Evolutionary conservation across 2,329 filamentous ascomycete species (phyloP).

Genomic region (Phyllosticta paracitricarpa): DNA sequence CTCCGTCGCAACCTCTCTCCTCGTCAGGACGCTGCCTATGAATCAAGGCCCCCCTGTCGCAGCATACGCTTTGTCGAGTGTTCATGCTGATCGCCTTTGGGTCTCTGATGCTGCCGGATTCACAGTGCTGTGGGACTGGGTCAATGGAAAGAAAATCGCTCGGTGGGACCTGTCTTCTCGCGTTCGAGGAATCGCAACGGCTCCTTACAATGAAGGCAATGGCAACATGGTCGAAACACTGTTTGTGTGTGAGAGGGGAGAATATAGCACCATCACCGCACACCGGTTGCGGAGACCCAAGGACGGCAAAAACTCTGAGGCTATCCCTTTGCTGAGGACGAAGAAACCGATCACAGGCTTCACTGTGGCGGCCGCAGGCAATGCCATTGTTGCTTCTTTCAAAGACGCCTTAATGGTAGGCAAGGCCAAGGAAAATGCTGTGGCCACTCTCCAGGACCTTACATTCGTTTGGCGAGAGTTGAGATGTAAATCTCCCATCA

Average conservation of each 20-base stretch:
- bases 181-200: conserved; percentile 24
- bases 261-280: conserved; percentile 15
- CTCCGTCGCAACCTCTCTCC: conserved; percentile 68
- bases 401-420: conserved; percentile 53
- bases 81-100: conserved; percentile 43
- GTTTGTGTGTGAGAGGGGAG: conserved; percentile 29
- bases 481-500: conserved; percentile 49
- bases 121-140: conserved; percentile 51
- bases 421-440: conserved; percentile 28
- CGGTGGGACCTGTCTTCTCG: conserved; percentile 34
- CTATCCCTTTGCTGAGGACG: conserved; percentile 23
- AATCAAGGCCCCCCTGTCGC: conserved; percentile 38
- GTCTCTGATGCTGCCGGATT: conserved; percentile 42
- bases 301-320: conserved; percentile 2
- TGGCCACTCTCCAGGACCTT: conserved; percentile 27
- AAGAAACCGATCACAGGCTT: conserved; percentile 28
- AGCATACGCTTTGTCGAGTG: conserved; percentile 42
- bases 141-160: conserved; percentile 32
- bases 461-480: conserved; percentile 47
- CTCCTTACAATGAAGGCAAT: conserved; percentile 17
- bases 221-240: conserved; percentile 20
- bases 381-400: conserved; percentile 47
- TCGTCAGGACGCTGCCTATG: conserved; percentile 60
- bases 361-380: conserved; percentile 43
- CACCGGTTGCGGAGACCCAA: conserved; percentile 8